These are phyloP conservation scores for Phytophthora capsici DNA, from an alignment of 352 stramenopile species.

Conservation along the genomic window DNA sequence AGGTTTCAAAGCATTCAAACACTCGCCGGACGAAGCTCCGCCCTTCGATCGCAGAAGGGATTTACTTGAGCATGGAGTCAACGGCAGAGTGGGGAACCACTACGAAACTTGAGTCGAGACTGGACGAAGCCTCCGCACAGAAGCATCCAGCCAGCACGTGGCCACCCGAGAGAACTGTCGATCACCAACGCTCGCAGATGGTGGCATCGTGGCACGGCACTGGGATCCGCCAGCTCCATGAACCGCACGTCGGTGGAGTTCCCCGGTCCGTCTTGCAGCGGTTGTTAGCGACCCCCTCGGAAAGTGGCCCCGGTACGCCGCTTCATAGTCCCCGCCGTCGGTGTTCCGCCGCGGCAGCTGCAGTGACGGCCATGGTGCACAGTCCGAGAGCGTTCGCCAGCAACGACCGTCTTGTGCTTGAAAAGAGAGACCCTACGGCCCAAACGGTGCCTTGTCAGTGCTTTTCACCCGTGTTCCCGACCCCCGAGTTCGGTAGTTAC, in stretches of 20 bases:
- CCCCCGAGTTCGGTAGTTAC: constrained; percentile 34
- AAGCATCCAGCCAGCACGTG: constrained; percentile 35
- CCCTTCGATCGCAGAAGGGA: constrained; percentile 45
- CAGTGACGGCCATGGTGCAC: constrained; percentile 38
- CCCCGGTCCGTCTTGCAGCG: constrained; percentile 38
- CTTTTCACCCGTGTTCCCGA: constrained; percentile 25
- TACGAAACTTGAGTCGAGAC: constrained; percentile 34
- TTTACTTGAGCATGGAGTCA: constrained; percentile 36
- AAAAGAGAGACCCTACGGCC: constrained; percentile 27
- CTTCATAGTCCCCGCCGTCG: constrained; percentile 38
- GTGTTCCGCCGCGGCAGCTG: constrained; percentile 41
- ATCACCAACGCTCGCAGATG: constrained; percentile 31
- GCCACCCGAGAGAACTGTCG: constrained; percentile 24
- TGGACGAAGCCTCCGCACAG: constrained; percentile 14
- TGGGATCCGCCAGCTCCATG: constrained; percentile 26
- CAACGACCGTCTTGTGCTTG: constrained; percentile 15
- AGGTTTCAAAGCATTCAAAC: constrained; percentile 36
- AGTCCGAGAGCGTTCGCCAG: constrained; percentile 41
- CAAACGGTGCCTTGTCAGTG: constrained; percentile 33
- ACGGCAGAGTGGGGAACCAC: constrained; percentile 29
- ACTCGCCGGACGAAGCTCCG: constrained; percentile 30
- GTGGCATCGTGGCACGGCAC: constrained; percentile 30
- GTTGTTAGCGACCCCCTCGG: constrained; percentile 24
- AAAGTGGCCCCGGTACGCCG: constrained; percentile 16
- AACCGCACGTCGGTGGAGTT: constrained; percentile 37